These are phyloP conservation scores for Scheffersomyces stambukii DNA, from an alignment of 1,139 yeast genomes.

Conservation along the genomic window DNA sequence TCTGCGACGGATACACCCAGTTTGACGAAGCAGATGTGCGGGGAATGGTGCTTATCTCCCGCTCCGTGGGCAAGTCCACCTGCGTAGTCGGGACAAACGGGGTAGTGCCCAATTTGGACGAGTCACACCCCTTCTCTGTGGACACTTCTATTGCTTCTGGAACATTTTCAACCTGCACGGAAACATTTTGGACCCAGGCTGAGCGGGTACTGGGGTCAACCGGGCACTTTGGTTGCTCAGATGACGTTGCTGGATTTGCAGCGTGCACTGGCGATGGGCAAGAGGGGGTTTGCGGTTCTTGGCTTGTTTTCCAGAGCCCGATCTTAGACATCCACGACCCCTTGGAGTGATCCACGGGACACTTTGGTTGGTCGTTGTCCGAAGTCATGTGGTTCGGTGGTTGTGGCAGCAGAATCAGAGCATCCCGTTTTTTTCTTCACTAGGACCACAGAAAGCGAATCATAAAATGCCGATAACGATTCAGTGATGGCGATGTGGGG, in stretches of 20 bases:
- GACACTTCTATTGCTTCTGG: slow-evolving; percentile 38
- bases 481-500: no score
- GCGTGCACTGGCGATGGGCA: slow-evolving; percentile 1
- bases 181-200: slow-evolving; percentile 48
- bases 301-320: slow-evolving; percentile 13
- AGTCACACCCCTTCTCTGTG: slow-evolving; percentile 43
- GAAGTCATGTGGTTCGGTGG: neutral
- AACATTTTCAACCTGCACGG: slow-evolving; percentile 21
- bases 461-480: no score
- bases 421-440: no score
- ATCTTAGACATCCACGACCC: slow-evolving; percentile 52
- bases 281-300: slow-evolving; percentile 1
- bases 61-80: slow-evolving; percentile 52
- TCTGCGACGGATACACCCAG: slow-evolving; percentile 96
- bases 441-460: no score
- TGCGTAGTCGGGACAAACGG: slow-evolving; percentile 20
- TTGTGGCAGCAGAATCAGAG: neutral
- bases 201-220: slow-evolving; percentile 61
- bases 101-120: slow-evolving; percentile 31
- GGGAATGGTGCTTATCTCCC: slow-evolving; percentile 84
- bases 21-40: slow-evolving; percentile 59
- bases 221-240: slow-evolving; percentile 51
- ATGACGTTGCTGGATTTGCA: neutral
- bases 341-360: slow-evolving; percentile 24
- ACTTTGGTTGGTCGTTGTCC: slow-evolving; percentile 14